Conservation (phyloP, 2,329 filamentous ascomycete genomes). For the Nemania sp. region DNA sequence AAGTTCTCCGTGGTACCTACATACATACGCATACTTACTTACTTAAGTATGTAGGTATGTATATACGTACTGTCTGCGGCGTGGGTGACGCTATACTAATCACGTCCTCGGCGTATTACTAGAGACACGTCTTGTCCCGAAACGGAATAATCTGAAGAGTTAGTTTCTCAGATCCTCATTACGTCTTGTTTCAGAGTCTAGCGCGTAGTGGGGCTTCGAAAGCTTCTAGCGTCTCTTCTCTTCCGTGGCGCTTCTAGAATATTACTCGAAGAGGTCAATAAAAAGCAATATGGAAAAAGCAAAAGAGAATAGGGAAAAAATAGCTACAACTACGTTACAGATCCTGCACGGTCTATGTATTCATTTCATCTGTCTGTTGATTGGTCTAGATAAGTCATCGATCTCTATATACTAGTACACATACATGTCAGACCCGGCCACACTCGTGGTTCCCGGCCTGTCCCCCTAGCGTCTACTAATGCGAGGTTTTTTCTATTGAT, state of each 20-base stretch:
- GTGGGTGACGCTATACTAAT: background rate
- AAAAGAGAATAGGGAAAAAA: too few relatives aligned
- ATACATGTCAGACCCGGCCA: background rate
- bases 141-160: constrained; percentile 23
- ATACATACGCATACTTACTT: background rate
- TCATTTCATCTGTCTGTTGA: background rate
- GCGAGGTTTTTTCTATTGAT: constrained; percentile 40
- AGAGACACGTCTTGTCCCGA: constrained; percentile 26
- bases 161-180: constrained; percentile 31
- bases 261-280: constrained; percentile 25
- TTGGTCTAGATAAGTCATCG: too few relatives aligned
- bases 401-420: too few relatives aligned
- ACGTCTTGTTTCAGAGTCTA: constrained; percentile 34
- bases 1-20: background rate
- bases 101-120: constrained; percentile 5
- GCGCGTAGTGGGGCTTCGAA: constrained; percentile 20
- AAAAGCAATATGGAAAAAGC: background rate
- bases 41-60: too few relatives aligned
- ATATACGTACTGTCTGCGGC: too few relatives aligned
- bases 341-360: background rate
- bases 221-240: constrained; percentile 26
- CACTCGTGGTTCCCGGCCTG: constrained; percentile 7
- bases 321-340: background rate
- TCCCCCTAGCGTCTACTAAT: constrained; percentile 28
- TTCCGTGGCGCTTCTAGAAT: constrained; percentile 30